Base-by-base conservation (phyloP, 768 basidiomycete species). In the Phanerochaete sordida region DNA sequence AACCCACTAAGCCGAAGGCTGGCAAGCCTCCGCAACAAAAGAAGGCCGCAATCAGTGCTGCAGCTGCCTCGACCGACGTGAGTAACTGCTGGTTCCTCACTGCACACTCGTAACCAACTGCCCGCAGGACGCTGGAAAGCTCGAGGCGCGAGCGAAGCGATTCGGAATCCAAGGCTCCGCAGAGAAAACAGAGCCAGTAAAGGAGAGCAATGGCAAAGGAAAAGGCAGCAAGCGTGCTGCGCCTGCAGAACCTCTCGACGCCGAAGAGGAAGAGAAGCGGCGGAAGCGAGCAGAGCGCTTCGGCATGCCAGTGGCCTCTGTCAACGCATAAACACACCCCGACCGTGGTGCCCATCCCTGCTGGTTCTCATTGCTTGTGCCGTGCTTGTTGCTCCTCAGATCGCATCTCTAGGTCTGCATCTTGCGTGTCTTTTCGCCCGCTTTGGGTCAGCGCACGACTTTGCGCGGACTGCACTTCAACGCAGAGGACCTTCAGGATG, bases 261-360 rank as follows among this genome's bases (percentile, higher is more conserved):
- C 78, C 4, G 86, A 85, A 65, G 86, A 88, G 65, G 68, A 74
- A 46, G 85, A 84, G 64, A 77, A 77, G 54, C 75, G 86, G 46
- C 80, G 70, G 66, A 88, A 83, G 70, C 75, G 87, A n/a, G 84
- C 84, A 37, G 85, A 85, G 66, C 79, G 87, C 23, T 89, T 89
- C 71, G 84, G 82, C 19, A 4, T 23, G 57, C 73, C 19, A 21
- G 68, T 23, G 28, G 33, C 27, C 43, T 16, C 51, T 7, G 59
- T 60, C 28, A 60, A 53, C n/a, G 59, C 59, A 11, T 60, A 51
- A 23, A 33, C 19, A 33, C 23, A 4, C 28, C 28, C 30, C 33
- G 13, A 13, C 33, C 33, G 13, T 35, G 33, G 33, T 35, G 33
- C 33, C 6, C 6, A 35, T 7, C n/a, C n/a, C n/a, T n/a, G n/a